Evolutionary conservation across 2,329 filamentous ascomycete genomes (phyloP).

Genomic region (Apiospora pterosperma): DNA sequence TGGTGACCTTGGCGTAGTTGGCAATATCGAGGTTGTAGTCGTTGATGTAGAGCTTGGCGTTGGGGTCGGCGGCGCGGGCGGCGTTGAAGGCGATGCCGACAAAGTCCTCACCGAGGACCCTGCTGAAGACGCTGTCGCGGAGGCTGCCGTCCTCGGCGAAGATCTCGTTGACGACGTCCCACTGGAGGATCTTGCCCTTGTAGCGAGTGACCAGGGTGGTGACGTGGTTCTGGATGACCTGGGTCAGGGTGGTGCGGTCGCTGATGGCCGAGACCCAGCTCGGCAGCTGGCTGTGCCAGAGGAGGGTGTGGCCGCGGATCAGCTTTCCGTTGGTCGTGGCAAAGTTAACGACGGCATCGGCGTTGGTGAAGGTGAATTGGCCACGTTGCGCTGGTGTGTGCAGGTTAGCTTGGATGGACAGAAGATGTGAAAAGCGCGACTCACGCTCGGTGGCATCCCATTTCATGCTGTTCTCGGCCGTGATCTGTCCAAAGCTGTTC

Average conservation of each 20-base stretch:
- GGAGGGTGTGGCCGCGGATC: conserved; percentile 48
- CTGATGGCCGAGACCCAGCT: conserved; percentile 8
- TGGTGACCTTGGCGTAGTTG: conserved; percentile 49
- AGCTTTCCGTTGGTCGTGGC: conserved; percentile 31
- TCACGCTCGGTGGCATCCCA: conserved; percentile 2
- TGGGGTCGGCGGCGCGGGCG: conserved; percentile 61
- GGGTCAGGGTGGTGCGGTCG: conserved; percentile 34
- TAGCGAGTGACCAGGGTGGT: conserved; percentile 50
- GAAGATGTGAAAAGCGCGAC: background rate
- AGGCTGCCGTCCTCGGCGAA: conserved; percentile 55
- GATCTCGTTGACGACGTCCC: conserved; percentile 60
- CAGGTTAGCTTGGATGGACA: background rate
- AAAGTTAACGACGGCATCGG: conserved; percentile 33
- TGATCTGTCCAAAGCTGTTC: background rate
- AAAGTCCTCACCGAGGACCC: conserved; percentile 64
- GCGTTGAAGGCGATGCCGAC: conserved; percentile 66
- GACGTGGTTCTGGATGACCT: conserved; percentile 55
- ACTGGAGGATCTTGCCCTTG: conserved; percentile 51
- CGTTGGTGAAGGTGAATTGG: conserved; percentile 5
- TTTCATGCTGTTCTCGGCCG: conserved; percentile 4
- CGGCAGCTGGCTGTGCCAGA: conserved; percentile 15
- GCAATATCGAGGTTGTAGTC: conserved; percentile 63
- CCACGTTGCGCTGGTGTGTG: background rate
- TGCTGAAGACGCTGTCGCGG: conserved; percentile 58
- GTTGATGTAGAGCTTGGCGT: conserved; percentile 69